phyloP scores from a whole-genome alignment of 2,329 filamentous ascomycete species.

The Fusarium cicatricum region DNA sequence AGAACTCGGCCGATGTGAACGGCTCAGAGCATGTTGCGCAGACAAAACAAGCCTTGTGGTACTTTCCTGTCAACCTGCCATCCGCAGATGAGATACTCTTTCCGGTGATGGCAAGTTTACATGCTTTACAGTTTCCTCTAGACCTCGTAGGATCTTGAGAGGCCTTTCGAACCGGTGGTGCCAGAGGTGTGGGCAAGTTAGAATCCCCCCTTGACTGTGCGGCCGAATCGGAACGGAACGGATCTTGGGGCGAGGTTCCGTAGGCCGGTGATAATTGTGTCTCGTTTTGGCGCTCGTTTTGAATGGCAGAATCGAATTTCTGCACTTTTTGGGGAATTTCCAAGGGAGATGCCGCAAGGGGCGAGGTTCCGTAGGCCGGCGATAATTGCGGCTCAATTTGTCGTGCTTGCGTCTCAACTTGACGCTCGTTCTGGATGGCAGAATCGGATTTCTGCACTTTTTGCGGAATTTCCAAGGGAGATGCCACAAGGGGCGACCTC shows the following conservation, averaged over 20 bases:
- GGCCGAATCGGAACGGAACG: constrained; percentile 12
- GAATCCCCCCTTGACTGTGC: constrained; percentile 16
- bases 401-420: constrained; percentile 18
- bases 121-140: constrained; percentile 85
- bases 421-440: constrained; percentile 33
- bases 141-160: constrained; percentile 55
- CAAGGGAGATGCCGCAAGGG: constrained; percentile 42
- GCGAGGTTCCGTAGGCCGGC: constrained; percentile 35
- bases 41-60: constrained; percentile 94
- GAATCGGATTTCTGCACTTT: constrained; percentile 35
- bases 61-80: constrained; percentile 88
- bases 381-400: constrained; percentile 20
- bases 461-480: constrained; percentile 41
- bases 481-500: constrained; percentile 40
- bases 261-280: constrained; percentile 23
- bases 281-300: constrained; percentile 30
- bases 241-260: constrained; percentile 32
- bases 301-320: constrained; percentile 36
- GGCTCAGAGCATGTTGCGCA: constrained; percentile 84
- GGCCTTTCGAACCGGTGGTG: constrained; percentile 43
- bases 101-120: constrained; percentile 78
- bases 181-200: constrained; percentile 17
- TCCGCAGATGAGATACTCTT: constrained; percentile 96
- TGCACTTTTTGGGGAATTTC: constrained; percentile 37
- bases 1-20: constrained; percentile 90